Base-by-base conservation (phyloP, 1,139 yeast species). In the Kazachstania sp. region DNA sequence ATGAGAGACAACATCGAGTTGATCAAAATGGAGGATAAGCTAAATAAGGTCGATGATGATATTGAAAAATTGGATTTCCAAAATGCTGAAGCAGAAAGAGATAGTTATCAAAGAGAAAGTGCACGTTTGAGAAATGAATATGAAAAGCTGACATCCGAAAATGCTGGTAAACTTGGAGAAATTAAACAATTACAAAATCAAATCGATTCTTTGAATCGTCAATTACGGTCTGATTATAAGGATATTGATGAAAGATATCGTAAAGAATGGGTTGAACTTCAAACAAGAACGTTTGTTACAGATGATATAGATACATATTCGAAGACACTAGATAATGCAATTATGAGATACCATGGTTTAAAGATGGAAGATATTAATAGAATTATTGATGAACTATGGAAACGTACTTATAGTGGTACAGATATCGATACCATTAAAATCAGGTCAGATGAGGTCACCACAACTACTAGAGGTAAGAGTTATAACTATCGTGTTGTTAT, bases 401-500 rank as follows among this genome's bases (percentile, higher is more conserved):
- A 87, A 51, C 80, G 79, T 47, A 92, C 99, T 0, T 94, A 94
- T 60, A 84, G 85, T 54, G 98, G 98, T 1, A 83, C 97, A 0
- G 99, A 94, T 65, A 88, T 94, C 40, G 97, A 94, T 60, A 80
- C 95, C 0, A 90, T 94, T 47, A 78, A 85, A 56, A 87, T 94
- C 51, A 77, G 82, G 55, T 83, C 95, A 43, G 97, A 90, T 56
- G 81, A 79, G 40, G 83, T 81, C 42, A 68, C 71, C 4, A 65
- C 68, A 7, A 60, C 67, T 2, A 75, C 78, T 45, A 81, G 81
- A 0, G 81, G 81, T 47, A 71, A 92, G 47, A 78, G 95, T 0
- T 90, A 90, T 65, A 90, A 92, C 63, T 92, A 92, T 63, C 74
- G 97, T 38, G 97, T 94, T 20, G 95, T 92, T 16, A 94, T 94